Conservation (phyloP, 768 basidiomycete species). For the Ephemerocybe angulata region DNA sequence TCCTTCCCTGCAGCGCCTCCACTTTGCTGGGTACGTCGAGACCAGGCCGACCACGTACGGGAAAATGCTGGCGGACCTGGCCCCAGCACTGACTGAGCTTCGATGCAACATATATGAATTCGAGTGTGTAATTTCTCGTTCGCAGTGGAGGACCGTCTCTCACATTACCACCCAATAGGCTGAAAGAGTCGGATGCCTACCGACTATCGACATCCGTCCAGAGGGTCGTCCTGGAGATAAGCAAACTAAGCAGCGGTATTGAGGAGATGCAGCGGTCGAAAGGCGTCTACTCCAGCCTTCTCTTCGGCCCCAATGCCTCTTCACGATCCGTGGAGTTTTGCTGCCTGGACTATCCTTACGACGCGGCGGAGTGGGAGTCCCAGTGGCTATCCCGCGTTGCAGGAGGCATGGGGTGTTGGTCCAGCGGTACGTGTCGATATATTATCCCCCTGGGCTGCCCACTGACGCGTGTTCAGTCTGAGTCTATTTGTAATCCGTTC, state of each 20-base stretch:
- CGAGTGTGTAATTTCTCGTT: not conserved
- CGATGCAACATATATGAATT: not conserved
- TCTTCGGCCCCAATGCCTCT: not conserved
- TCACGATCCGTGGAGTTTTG: not conserved
- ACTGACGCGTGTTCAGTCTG: not conserved
- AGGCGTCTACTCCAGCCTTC: not conserved
- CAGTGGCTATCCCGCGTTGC: not conserved
- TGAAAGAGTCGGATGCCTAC: not conserved
- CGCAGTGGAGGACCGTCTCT: not conserved
- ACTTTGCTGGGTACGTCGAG: constrained; percentile 2
- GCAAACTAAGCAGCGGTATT: not conserved
- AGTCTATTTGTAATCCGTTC: no score
- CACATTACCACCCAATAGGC: not conserved
- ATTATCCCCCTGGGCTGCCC: not conserved
- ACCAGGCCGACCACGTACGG: not conserved
- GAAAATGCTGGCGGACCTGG: not conserved
- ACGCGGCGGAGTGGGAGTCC: not conserved
- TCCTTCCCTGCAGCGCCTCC: constrained; percentile 1
- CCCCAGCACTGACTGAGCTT: not conserved
- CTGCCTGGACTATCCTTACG: not conserved
- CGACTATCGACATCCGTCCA: not conserved
- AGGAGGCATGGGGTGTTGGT: not conserved
- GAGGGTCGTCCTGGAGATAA: not conserved
- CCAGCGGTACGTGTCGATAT: not conserved
- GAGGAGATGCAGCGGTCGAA: not conserved